These are phyloP conservation scores for Fonsecaea erecta DNA, from an alignment of 2,329 filamentous ascomycete species.

Conservation along the genomic window DNA sequence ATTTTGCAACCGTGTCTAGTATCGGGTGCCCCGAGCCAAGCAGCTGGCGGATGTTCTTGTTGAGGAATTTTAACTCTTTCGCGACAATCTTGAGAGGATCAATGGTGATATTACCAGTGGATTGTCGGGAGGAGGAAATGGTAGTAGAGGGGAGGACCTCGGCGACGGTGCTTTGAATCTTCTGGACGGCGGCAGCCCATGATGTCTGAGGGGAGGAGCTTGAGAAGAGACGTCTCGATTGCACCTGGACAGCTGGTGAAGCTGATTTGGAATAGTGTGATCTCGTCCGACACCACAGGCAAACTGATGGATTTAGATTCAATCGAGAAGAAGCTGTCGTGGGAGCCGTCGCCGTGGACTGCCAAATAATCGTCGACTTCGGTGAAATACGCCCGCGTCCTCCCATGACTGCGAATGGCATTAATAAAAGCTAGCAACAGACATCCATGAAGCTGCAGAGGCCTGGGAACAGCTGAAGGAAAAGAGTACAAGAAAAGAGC, in stretches of 20 bases:
- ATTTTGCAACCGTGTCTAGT: constrained; percentile 93
- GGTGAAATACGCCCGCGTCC: constrained; percentile 28
- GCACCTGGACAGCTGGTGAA: background rate
- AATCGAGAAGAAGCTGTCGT: constrained; percentile 20
- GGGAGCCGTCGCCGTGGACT: constrained; percentile 7
- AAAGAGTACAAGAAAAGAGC: constrained; percentile 5
- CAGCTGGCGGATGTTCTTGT: constrained; percentile 90
- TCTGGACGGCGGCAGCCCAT: constrained; percentile 54
- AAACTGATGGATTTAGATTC: constrained; percentile 19
- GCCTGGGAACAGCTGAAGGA: background rate
- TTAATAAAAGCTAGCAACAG: constrained; percentile 7
- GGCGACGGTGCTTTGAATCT: constrained; percentile 56
- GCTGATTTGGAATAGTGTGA: constrained; percentile 13
- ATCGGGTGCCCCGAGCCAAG: constrained; percentile 92
- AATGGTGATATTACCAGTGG: constrained; percentile 67
- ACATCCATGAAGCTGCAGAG: constrained; percentile 21
- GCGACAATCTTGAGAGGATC: constrained; percentile 89
- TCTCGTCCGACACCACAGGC: constrained; percentile 30
- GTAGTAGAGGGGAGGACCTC: constrained; percentile 49
- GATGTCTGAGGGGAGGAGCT: constrained; percentile 29
- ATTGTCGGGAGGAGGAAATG: constrained; percentile 39
- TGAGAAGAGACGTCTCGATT: constrained; percentile 27
- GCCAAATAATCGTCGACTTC: constrained; percentile 18
- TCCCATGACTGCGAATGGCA: constrained; percentile 7
- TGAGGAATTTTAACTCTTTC: constrained; percentile 95